Conservation (phyloP, 805 yeast species). For the Zygoascus biomembranicola region DNA sequence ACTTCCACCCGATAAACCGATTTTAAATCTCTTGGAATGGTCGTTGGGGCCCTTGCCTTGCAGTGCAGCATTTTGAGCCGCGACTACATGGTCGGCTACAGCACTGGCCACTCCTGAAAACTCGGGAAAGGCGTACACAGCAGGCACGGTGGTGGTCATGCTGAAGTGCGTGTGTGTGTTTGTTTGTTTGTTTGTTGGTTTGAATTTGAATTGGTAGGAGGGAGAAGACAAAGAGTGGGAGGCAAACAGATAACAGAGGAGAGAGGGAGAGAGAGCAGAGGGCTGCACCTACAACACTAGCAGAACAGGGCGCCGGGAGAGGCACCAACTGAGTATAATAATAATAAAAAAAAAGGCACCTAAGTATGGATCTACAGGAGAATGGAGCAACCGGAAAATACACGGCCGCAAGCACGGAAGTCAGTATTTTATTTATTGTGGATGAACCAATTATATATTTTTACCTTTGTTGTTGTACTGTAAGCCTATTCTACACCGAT, state of each 20-base stretch:
- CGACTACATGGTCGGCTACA: slow-evolving; percentile 87
- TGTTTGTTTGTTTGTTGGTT: neutral
- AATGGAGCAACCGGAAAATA: too few relatives aligned
- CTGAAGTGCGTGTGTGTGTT: neutral
- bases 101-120: slow-evolving; percentile 90
- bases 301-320: too few relatives aligned
- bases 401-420: too few relatives aligned
- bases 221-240: neutral
- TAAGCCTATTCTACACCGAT: too few relatives aligned
- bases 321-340: too few relatives aligned
- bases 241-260: neutral
- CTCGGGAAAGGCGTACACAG: slow-evolving; percentile 86
- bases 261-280: neutral
- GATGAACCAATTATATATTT: too few relatives aligned
- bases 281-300: too few relatives aligned
- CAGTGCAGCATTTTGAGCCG: slow-evolving; percentile 73
- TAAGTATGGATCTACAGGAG: too few relatives aligned
- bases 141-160: slow-evolving; percentile 92
- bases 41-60: slow-evolving; percentile 21
- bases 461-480: too few relatives aligned
- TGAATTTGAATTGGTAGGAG: neutral
- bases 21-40: slow-evolving; percentile 57
- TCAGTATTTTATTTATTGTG: too few relatives aligned
- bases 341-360: too few relatives aligned
- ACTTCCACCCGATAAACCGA: slow-evolving; percentile 92